phyloP scores from a whole-genome alignment of 129 eudicot genomes.

The Ambrosia artemisiifolia region DNA sequence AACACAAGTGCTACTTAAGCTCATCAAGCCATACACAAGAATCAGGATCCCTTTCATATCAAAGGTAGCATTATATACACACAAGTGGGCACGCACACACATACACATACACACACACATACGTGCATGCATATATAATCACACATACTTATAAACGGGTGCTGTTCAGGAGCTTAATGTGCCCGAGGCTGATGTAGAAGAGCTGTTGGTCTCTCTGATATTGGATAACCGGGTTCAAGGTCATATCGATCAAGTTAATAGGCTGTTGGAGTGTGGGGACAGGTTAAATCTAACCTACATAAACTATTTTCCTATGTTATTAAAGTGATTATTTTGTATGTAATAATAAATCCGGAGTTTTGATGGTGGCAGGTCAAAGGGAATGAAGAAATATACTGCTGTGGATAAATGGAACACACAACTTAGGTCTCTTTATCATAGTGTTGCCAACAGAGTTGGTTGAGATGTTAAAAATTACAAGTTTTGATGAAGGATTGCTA shows the following conservation, averaged over 20 bases:
- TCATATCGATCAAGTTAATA: conserved; percentile 96
- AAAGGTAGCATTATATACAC: conserved; percentile 42
- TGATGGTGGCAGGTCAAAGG: conserved; percentile 76
- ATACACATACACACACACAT: neutral
- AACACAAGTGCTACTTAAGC: conserved; percentile 96
- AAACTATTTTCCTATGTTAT: neutral
- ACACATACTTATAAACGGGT: neutral
- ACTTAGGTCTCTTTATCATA: conserved; percentile 78
- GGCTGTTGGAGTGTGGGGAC: conserved; percentile 91
- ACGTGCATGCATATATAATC: too few species aligned
- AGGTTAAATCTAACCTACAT: conserved; percentile 43
- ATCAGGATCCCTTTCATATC: conserved; percentile 95
- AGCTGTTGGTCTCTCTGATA: conserved; percentile 80
- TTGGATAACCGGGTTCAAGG: conserved; percentile 92
- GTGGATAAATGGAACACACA: conserved; percentile 97
- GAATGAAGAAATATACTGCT: conserved; percentile 89
- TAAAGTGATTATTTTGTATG: neutral
- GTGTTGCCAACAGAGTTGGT: conserved; percentile 72
- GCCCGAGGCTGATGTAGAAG: conserved; percentile 95
- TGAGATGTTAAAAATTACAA: conserved; percentile 33
- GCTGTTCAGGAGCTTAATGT: conserved; percentile 83
- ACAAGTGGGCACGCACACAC: neutral
- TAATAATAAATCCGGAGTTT: conserved; percentile 14
- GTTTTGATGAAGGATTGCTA: conserved; percentile 12
- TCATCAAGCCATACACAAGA: conserved; percentile 96